Evolutionary conservation across 352 stramenopile species (phyloP), one percentile per base, ranked within the genome.

Genomic region (Peronosclerospora sorghi): DNA sequence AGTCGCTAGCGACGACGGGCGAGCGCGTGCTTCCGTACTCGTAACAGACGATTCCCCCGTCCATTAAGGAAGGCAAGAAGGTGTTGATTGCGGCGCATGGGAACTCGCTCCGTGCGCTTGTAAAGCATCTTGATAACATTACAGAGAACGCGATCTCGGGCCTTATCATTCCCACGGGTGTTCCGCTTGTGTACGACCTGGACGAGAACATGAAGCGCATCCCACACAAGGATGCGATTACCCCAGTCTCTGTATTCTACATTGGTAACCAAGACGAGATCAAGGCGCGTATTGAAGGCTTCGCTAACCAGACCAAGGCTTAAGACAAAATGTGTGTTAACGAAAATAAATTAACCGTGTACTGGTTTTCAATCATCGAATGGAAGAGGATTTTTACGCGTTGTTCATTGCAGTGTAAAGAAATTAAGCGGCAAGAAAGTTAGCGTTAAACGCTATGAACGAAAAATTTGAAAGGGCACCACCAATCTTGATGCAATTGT

Each of bases 91-190:
- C 91, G 5, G 96, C 95, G 6, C 96, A 99, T 61, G 96, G 95
- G 56, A 99, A 99, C 73, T 95, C 85, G 37, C 81, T 99, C 19
- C 89, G 96, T 47, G 96, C 96, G 10, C 74, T 99, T 27, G 95
- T 99, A 5, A 98, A 98, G 76, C 90, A 98, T 66, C 74, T 99
- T 48, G 96, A 99, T 64, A 79, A 88, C 58, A 99, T 99, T 63
- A 74, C 81, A 14, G 87, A 98, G 58, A 87, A 97, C 58, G 83
- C 84, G 13, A 99, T 99, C 78, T 86, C 82, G 39, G 91, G 94
- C 27, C 77, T 99, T 35, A 98, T 98, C 77, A 98, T 98, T 61
- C 93, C 87, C 15, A 98, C 94, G 13, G 95, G 88, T 26, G 85
- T 95, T 35, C 95, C 95, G 19, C 75, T 98, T 23, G 83, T 98